These are phyloP conservation scores for Diaporthe caulivora DNA, from an alignment of 2,329 filamentous ascomycete genomes.

Conservation along the genomic window DNA sequence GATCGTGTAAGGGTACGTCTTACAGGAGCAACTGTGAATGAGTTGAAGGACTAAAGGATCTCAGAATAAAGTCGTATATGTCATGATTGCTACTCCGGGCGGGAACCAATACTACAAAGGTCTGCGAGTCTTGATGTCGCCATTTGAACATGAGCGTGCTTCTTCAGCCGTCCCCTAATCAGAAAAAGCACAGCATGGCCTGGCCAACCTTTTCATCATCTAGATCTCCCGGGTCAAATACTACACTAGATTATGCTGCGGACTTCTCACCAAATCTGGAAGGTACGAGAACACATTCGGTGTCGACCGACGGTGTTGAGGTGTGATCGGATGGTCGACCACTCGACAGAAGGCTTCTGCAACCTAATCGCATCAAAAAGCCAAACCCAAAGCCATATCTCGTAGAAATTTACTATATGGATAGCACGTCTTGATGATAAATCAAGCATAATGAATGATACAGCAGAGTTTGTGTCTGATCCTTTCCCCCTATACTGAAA, in stretches of 20 bases:
- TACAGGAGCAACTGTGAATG: too few species aligned
- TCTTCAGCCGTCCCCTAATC: not conserved
- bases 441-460: not conserved
- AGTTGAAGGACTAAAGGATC: not conserved
- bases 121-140: not conserved
- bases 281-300: not conserved
- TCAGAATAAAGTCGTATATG: not conserved
- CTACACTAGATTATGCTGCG: not conserved
- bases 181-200: not conserved
- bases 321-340: slow-evolving; percentile 11
- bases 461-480: not conserved
- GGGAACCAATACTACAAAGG: not conserved
- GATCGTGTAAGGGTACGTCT: too few species aligned
- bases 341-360: not conserved
- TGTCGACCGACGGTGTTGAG: not conserved
- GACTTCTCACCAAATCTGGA: slow-evolving; percentile 2
- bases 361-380: not conserved
- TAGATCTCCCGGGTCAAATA: not conserved
- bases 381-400: not conserved
- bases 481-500: too few species aligned
- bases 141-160: not conserved
- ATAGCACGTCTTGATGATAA: not conserved
- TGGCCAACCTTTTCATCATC: not conserved
- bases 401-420: not conserved
- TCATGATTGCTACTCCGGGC: not conserved